Evolutionary conservation across 495 filamentous ascomycete species (phyloP).

Genomic region (Penicillium steckii): DNA sequence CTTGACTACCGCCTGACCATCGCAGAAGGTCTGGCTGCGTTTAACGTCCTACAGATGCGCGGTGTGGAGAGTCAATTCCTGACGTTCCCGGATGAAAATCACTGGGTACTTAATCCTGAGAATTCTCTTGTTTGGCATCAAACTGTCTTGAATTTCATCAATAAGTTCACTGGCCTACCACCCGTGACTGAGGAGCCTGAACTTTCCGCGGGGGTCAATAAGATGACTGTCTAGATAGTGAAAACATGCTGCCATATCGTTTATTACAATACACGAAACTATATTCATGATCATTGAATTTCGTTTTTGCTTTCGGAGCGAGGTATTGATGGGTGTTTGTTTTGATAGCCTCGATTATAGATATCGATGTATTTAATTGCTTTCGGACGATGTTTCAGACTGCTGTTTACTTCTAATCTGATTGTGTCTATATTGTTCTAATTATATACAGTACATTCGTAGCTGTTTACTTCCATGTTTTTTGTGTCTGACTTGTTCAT

Average conservation of each 20-base stretch:
- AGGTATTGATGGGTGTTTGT: too few species aligned
- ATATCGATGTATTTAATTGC: too few species aligned
- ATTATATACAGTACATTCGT: too few species aligned
- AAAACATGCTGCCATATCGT: too few species aligned
- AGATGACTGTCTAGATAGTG: slow-evolving; percentile 19
- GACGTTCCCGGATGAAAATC: slow-evolving; percentile 80
- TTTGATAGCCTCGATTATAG: too few species aligned
- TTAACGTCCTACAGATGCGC: slow-evolving; percentile 78
- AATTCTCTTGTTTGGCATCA: slow-evolving; percentile 89
- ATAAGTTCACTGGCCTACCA: slow-evolving; percentile 67
- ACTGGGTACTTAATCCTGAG: slow-evolving; percentile 92
- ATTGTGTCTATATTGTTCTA: too few species aligned
- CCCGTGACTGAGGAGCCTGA: slow-evolving; percentile 27
- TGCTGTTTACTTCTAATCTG: too few species aligned
- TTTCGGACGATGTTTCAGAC: not conserved
- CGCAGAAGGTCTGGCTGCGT: slow-evolving; percentile 77
- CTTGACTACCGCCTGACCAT: slow-evolving; percentile 88
- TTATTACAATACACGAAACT: not conserved
- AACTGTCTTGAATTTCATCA: slow-evolving; percentile 88
- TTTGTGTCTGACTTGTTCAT: too few species aligned
- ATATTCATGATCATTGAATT: not conserved
- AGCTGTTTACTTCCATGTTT: too few species aligned
- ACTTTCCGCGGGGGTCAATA: slow-evolving; percentile 16
- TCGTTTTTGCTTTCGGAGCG: not conserved
- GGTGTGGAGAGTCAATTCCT: slow-evolving; percentile 55